phyloP scores from a whole-genome alignment of 2,329 filamentous ascomycete species.

The Byssothecium circinans region DNA sequence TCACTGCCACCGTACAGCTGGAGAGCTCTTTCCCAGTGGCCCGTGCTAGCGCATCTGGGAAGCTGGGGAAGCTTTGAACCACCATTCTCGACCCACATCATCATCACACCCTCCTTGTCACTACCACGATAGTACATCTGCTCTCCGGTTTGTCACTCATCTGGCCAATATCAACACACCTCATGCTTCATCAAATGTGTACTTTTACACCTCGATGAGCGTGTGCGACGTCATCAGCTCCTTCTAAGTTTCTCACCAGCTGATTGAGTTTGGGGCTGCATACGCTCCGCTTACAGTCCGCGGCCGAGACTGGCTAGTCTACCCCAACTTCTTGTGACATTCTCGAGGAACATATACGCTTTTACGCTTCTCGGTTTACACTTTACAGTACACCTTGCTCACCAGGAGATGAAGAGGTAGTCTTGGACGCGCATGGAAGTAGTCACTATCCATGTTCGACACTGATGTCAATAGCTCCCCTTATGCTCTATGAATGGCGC shows the following conservation, averaged over 20 bases:
- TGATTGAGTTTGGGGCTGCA: not conserved
- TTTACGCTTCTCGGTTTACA: too few species aligned
- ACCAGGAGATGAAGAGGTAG: too few species aligned
- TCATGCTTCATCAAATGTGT: not conserved
- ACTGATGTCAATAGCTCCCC: too few species aligned
- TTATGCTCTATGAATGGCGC: too few species aligned
- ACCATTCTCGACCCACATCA: not conserved
- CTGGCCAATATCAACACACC: not conserved
- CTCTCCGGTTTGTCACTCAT: too few species aligned
- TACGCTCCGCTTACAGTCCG: not conserved
- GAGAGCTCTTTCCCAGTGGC: not conserved
- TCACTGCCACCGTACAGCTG: not conserved
- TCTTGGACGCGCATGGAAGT: too few species aligned
- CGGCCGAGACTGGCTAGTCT: constrained; percentile 1
- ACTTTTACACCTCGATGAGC: not conserved
- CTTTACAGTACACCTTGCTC: too few species aligned
- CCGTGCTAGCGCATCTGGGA: not conserved
- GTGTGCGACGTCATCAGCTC: not conserved
- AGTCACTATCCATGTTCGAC: too few species aligned
- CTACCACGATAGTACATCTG: not conserved
- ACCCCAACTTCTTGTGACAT: not conserved
- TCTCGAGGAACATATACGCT: too few species aligned
- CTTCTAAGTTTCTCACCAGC: too few species aligned
- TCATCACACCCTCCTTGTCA: not conserved
- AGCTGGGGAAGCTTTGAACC: not conserved